phyloP scores from a whole-genome alignment of 495 filamentous ascomycete genomes.

The Chaetomium cochliodes region DNA sequence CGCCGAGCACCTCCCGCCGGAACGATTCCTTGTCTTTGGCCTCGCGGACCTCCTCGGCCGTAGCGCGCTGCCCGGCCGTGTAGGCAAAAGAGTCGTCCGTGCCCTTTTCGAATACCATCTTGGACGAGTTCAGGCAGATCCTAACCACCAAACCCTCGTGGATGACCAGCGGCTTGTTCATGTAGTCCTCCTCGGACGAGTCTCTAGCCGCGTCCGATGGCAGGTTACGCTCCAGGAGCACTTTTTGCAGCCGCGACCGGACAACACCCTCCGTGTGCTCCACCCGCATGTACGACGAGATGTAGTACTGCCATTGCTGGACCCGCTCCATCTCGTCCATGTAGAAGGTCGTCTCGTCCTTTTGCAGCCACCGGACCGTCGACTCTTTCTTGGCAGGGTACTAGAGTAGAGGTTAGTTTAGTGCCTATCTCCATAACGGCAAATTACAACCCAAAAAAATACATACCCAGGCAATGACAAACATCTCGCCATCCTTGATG shows the following conservation, averaged over 20 bases:
- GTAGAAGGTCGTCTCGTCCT: slow-evolving; percentile 78
- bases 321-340: slow-evolving; percentile 58
- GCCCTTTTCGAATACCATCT: slow-evolving; percentile 70
- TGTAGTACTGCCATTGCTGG: slow-evolving; percentile 84
- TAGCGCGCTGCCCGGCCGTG: slow-evolving; percentile 21
- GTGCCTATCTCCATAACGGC: background rate
- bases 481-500: slow-evolving; percentile 86
- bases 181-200: slow-evolving; percentile 47
- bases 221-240: slow-evolving; percentile 74
- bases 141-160: slow-evolving; percentile 74
- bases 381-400: slow-evolving; percentile 59
- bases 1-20: slow-evolving; percentile 56
- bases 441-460: background rate
- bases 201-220: slow-evolving; percentile 50
- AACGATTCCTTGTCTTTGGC: slow-evolving; percentile 47
- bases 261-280: slow-evolving; percentile 86
- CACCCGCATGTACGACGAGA: slow-evolving; percentile 81
- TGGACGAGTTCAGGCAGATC: slow-evolving; percentile 79
- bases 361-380: slow-evolving; percentile 68
- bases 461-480: slow-evolving; percentile 81
- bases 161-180: slow-evolving; percentile 57
- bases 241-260: slow-evolving; percentile 59
- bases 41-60: slow-evolving; percentile 26
- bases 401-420: slow-evolving; percentile 35
- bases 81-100: slow-evolving; percentile 59